phyloP scores from a whole-genome alignment of 1,139 yeast species.

The Saccharomyces hybrid region DNA sequence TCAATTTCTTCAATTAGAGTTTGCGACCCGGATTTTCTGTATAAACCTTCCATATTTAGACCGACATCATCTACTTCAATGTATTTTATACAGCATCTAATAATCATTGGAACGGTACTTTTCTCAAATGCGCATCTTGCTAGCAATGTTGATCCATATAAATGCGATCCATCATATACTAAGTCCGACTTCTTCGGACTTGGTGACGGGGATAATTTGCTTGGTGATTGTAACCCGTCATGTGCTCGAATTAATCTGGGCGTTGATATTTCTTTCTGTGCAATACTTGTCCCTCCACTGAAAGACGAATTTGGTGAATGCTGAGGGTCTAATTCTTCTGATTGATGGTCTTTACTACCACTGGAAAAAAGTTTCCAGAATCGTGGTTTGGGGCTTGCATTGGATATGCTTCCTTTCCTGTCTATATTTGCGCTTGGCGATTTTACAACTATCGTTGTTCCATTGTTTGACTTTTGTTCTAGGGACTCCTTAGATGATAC shows the following conservation, averaged over 20 bases:
- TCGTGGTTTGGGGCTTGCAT: constrained; percentile 18
- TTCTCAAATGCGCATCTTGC: constrained; percentile 51
- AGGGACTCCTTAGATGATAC: constrained; percentile 6
- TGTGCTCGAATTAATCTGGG: background rate
- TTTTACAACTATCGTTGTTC: background rate
- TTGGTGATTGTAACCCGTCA: background rate
- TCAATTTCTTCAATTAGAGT: constrained; percentile 37
- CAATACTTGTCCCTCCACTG: background rate
- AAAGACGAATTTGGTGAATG: background rate
- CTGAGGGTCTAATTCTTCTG: background rate
- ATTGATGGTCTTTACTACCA: background rate
- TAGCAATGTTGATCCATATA: constrained; percentile 40
- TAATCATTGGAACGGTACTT: constrained; percentile 57
- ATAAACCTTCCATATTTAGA: constrained; percentile 67
- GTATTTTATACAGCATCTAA: constrained; percentile 65
- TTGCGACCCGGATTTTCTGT: constrained; percentile 84
- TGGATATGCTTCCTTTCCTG: constrained; percentile 9
- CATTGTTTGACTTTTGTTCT: background rate
- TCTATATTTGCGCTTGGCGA: constrained; percentile 2
- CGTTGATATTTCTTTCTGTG: background rate
- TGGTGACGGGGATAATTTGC: constrained; percentile 7
- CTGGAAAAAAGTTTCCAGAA: constrained; percentile 29
- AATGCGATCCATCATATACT: constrained; percentile 10
- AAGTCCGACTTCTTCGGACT: constrained; percentile 2
- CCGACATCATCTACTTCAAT: constrained; percentile 64